phyloP scores from a whole-genome alignment of 2,329 filamentous ascomycete genomes.

The Stagonosporopsis chrysanthemi region DNA sequence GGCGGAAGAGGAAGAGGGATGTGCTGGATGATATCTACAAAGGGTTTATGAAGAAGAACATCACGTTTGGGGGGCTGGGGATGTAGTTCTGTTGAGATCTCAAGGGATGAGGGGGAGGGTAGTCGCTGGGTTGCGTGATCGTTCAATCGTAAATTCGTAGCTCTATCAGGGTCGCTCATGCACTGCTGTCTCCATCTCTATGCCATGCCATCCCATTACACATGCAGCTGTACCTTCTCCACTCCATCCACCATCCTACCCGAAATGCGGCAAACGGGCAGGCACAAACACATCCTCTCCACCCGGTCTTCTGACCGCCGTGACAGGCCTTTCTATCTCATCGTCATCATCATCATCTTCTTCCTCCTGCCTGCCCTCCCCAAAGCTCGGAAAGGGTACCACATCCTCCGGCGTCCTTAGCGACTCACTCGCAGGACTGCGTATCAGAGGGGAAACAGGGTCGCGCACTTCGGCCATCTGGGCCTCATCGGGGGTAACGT shows the following conservation, averaged over 20 bases:
- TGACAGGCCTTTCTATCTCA: not conserved
- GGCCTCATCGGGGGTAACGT: not conserved
- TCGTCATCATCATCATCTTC: too few species aligned
- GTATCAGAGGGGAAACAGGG: conserved; percentile 25
- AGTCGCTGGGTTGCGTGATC: not conserved
- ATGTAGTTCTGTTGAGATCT: conserved; percentile 2
- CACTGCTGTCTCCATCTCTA: not conserved
- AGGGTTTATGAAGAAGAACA: conserved; percentile 74
- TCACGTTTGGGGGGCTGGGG: conserved; percentile 61
- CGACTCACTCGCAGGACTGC: conserved; percentile 28
- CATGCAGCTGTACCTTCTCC: too few species aligned
- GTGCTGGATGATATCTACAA: conserved; percentile 81
- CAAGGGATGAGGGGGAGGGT: too few species aligned
- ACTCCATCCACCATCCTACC: not conserved
- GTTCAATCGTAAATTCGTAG: not conserved
- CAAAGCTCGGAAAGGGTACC: conserved; percentile 32
- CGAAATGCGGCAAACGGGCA: conserved; percentile 46
- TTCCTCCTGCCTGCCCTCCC: not conserved
- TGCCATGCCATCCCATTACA: not conserved
- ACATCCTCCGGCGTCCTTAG: conserved; percentile 15
- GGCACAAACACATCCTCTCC: conserved; percentile 39
- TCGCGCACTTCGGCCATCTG: conserved; percentile 22
- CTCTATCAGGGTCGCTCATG: not conserved
- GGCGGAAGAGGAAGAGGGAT: conserved; percentile 72
- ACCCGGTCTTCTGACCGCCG: conserved; percentile 13